Base-by-base conservation (phyloP, 1,284 basidiomycete species). In the Mycena sp. region DNA sequence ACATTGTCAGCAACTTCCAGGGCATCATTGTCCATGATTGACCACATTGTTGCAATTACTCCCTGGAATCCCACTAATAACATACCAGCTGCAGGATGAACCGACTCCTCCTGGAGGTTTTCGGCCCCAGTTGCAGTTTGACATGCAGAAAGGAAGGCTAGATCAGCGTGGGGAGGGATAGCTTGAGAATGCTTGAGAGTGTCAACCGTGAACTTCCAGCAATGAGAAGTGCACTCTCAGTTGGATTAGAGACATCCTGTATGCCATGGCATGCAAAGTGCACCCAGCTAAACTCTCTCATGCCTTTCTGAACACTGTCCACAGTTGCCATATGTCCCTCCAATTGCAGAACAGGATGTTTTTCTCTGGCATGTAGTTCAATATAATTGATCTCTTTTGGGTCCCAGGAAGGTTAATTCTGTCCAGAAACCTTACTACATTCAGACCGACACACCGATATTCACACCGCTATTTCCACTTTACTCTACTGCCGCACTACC, bases 11-110 rank as follows among this genome's bases (percentile, higher is more conserved):
- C 53, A 45, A 55, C 53, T 0, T 45, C 1, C 1, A 41, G 53
- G 14, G 53, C 53, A 45, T 55, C 53, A n/a, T 45, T n/a, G 21
- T 55, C 53, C 53, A 44, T 55, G 11, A 55, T 55, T 6, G 53
- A 17, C 53, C 53, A 55, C 53, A 55, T 44, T 19, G 53, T 55
- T 11, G 41, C 53, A 32, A 55, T 26, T 0, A 55, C 53, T 28
- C 53, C 16, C 3, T 29, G 53, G 28, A 44, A 55, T 23, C 52
- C 52, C 4, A 40, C 52, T 2, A 26, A 6, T 14, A 54, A 6
- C 52, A 54, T 41, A 17, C 53, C 53, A 25, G 53, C 53, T 1
- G 53, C 53, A 35, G 46, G 54, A 38, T 56, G 54, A 38, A 56
- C 43, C 3, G 54, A 37, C 29, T 56, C 54, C 12, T 56, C 54